Conservation (phyloP, 352 stramenopile species). For the Phytopythium sindhum region DNA sequence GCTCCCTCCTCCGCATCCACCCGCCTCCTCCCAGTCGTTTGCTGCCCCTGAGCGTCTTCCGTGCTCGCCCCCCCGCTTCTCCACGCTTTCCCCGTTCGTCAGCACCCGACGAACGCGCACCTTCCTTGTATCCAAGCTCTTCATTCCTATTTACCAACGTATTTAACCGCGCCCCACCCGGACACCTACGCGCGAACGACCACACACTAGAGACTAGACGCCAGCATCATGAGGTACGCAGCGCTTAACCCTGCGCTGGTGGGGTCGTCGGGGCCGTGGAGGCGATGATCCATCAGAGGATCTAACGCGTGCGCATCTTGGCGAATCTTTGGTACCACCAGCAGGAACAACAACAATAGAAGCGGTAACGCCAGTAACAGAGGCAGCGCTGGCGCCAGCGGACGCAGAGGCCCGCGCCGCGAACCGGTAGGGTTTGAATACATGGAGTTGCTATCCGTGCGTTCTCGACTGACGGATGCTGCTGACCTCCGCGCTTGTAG, state of each 20-base stretch:
- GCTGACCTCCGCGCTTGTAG: conserved; percentile 11
- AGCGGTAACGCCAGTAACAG: conserved; percentile 21
- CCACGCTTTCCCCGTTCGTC: neutral
- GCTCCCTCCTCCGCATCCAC: neutral
- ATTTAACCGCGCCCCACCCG: conserved; percentile 23
- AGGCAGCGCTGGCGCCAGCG: conserved; percentile 11
- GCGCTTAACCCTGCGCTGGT: neutral
- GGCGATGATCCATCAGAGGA: too few species aligned
- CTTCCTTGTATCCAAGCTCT: conserved; percentile 6
- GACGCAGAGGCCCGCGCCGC: conserved; percentile 28
- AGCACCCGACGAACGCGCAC: neutral
- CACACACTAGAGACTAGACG: conserved; percentile 4
- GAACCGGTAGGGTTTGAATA: conserved; percentile 21
- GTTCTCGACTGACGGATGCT: conserved; percentile 3
- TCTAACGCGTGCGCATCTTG: neutral
- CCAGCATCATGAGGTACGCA: conserved; percentile 43
- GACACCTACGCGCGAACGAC: neutral
- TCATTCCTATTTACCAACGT: conserved; percentile 19
- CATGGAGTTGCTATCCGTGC: neutral
- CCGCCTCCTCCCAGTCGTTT: neutral
- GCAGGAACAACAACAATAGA: conserved; percentile 24
- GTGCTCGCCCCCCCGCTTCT: neutral
- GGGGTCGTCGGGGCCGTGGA: neutral
- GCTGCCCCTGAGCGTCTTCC: too few species aligned
- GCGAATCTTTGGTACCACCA: neutral